phyloP scores from a whole-genome alignment of 1,284 basidiomycete genomes.

The Dichomitus squalens region DNA sequence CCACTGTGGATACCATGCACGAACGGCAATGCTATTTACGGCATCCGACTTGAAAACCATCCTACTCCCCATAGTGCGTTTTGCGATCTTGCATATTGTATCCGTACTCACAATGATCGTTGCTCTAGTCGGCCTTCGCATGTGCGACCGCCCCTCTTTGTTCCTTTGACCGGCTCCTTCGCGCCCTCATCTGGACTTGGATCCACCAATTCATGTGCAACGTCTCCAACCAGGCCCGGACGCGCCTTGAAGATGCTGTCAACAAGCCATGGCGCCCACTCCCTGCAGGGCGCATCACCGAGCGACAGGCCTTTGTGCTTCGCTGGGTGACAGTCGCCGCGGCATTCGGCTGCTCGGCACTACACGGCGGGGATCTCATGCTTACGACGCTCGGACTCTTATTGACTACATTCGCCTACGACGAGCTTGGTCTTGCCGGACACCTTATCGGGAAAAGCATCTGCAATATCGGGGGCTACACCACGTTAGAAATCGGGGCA shows the following conservation, averaged over 20 bases:
- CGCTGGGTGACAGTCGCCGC: constrained; percentile 28
- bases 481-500: constrained; percentile 37
- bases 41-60: constrained; percentile 33
- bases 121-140: constrained; percentile 27
- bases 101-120: not conserved
- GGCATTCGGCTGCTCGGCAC: constrained; percentile 30
- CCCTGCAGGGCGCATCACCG: constrained; percentile 34
- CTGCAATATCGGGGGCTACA: constrained; percentile 36
- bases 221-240: constrained; percentile 38
- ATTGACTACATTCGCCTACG: constrained; percentile 34
- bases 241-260: constrained; percentile 32
- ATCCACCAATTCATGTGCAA: constrained; percentile 37
- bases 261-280: constrained; percentile 40
- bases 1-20: constrained; percentile 6
- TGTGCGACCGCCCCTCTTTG: constrained; percentile 27
- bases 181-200: constrained; percentile 33
- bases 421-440: constrained; percentile 29
- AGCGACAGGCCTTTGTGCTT: constrained; percentile 27
- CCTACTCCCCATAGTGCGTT: constrained; percentile 29
- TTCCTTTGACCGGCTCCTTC: constrained; percentile 17
- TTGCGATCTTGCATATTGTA: not conserved
- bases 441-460: constrained; percentile 34
- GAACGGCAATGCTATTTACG: constrained; percentile 30
- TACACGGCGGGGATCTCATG: constrained; percentile 26
- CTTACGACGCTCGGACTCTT: constrained; percentile 28